These are phyloP conservation scores for Russula olivacea DNA, from an alignment of 768 basidiomycete genomes.

Conservation along the genomic window DNA sequence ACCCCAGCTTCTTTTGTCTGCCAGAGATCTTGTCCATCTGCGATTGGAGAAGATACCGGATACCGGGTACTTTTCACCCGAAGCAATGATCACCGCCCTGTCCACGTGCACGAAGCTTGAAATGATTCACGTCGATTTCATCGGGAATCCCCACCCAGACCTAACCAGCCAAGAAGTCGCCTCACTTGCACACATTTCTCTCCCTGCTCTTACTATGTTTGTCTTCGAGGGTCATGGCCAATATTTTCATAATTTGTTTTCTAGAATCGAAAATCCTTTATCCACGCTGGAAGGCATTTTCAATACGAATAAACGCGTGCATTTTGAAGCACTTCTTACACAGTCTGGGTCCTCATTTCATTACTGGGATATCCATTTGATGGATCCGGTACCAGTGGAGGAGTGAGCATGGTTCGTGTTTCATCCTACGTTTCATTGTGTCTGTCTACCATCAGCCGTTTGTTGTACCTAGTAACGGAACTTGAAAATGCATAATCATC, in stretches of 20 bases:
- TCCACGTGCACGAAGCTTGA: neutral
- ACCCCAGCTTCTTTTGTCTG: neutral
- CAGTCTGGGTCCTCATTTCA: neutral
- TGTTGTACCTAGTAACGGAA: too few relatives aligned
- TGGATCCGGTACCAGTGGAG: neutral
- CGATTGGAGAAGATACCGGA: neutral
- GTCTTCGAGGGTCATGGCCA: neutral
- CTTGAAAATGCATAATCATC: too few relatives aligned
- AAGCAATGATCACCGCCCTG: neutral
- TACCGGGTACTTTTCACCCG: conserved; percentile 2
- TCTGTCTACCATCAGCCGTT: too few relatives aligned
- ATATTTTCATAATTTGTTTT: neutral
- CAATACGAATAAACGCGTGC: neutral
- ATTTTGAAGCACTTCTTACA: neutral
- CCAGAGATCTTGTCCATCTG: neutral
- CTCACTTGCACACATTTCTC: neutral
- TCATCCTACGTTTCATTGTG: too few relatives aligned
- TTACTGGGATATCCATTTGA: neutral
- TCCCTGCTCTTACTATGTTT: neutral
- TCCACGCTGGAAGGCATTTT: neutral
- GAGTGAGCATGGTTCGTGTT: neutral
- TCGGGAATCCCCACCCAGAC: neutral
- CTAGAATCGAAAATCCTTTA: neutral
- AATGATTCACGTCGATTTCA: neutral
- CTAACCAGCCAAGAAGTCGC: neutral